phyloP scores from a whole-genome alignment of 768 basidiomycete species.

The Rhodosporidiobolus sp. region DNA sequence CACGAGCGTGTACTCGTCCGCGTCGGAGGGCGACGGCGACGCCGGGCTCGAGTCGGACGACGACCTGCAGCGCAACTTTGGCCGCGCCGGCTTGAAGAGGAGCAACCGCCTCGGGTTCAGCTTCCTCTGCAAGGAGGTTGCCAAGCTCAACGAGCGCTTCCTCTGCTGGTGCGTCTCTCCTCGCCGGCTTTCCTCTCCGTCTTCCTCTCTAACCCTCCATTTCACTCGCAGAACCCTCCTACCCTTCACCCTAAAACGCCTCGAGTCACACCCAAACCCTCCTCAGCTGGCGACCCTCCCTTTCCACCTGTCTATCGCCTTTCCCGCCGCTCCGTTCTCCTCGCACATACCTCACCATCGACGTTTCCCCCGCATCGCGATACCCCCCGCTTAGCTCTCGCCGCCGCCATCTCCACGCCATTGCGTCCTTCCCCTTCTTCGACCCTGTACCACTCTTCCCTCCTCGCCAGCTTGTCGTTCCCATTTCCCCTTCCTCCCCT shows the following conservation, averaged over 20 bases:
- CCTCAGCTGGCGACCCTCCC: neutral
- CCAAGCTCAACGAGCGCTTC: conserved; percentile 82
- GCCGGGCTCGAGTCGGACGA: no score
- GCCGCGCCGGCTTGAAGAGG: conserved; percentile 61
- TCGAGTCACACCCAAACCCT: neutral
- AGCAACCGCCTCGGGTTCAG: conserved; percentile 67
- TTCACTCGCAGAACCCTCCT: neutral
- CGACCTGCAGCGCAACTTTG: conserved; percentile 60
- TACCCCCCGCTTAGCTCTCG: no score
- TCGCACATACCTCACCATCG: no score
- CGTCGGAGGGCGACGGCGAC: neutral
- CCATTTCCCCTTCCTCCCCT: no score
- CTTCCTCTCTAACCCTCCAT: neutral
- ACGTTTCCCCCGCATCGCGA: no score
- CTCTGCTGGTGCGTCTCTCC: conserved; percentile 49
- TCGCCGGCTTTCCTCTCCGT: neutral
- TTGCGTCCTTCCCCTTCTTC: no score
- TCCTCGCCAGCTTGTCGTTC: no score
- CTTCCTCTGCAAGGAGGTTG: conserved; percentile 77
- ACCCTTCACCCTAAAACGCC: neutral
- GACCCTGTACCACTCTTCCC: no score
- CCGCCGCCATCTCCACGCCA: no score
- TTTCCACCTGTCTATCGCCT: no score
- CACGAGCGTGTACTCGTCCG: neutral
- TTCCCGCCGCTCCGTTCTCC: no score